A percentile compares a stretch with the other conserved stretches of the same genome.
phyloP scores from a whole-genome alignment of 768 basidiomycete genomes.

The Russula dissimulans region DNA sequence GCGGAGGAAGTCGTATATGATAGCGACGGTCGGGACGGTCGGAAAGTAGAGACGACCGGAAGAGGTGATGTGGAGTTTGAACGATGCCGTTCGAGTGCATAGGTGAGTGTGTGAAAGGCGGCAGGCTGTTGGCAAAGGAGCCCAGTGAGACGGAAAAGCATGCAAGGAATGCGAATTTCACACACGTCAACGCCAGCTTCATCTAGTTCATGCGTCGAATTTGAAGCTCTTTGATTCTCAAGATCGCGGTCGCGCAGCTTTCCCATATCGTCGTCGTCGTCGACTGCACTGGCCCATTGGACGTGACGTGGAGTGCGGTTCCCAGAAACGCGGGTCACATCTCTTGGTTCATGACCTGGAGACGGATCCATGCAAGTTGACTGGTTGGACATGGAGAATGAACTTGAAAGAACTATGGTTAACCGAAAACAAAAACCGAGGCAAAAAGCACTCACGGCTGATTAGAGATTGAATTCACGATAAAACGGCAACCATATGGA shows the following conservation, averaged over 20 bases:
- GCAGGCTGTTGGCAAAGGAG: constrained; percentile 29
- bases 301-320: constrained; percentile 17
- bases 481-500: background rate
- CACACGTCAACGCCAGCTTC: constrained; percentile 47
- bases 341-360: background rate
- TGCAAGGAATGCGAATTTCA: constrained; percentile 1
- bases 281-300: constrained; percentile 16
- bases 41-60: constrained; percentile 13
- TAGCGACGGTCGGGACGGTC: background rate
- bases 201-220: constrained; percentile 37
- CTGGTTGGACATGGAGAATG: background rate
- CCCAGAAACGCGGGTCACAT: background rate
- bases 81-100: constrained; percentile 44
- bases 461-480: background rate
- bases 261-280: background rate
- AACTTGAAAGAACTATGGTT: background rate
- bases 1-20: constrained; percentile 7
- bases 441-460: background rate
- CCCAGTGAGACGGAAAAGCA: background rate
- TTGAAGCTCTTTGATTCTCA: background rate
- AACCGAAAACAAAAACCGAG: background rate
- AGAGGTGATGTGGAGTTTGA: constrained; percentile 20
- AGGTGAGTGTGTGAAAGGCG: constrained; percentile 40
- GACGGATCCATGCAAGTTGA: background rate
- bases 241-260: background rate